A percentile compares a stretch with the other conserved stretches of the same genome.
Evolutionary conservation across 1,139 yeast species (phyloP).

Genomic region (Lipomyces yarrowii): DNA sequence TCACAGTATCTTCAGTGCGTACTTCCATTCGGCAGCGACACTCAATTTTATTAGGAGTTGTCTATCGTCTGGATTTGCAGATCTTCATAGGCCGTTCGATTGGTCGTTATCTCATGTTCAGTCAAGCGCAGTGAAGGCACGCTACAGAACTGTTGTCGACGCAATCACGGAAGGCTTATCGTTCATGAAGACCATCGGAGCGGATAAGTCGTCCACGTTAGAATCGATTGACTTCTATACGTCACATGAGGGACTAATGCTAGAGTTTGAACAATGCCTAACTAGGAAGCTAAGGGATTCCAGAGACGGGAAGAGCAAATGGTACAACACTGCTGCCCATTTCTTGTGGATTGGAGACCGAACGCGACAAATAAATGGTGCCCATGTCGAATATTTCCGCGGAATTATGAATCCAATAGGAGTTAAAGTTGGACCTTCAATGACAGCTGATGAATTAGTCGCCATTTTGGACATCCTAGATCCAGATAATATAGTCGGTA

Average conservation of each 20-base stretch:
- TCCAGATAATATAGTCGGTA: conserved; percentile 45
- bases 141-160: conserved; percentile 46
- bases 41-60: conserved; percentile 46
- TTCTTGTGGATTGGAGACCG: conserved; percentile 53
- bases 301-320: conserved; percentile 35
- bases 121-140: conserved; percentile 41
- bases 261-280: conserved; percentile 49
- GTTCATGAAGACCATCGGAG: conserved; percentile 48
- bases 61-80: conserved; percentile 48
- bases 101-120: conserved; percentile 51
- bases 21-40: conserved; percentile 52
- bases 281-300: conserved; percentile 43
- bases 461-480: conserved; percentile 47
- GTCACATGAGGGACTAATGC: conserved; percentile 48
- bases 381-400: conserved; percentile 51
- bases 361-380: conserved; percentile 50
- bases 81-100: conserved; percentile 46
- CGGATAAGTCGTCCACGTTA: conserved; percentile 40
- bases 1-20: conserved; percentile 37
- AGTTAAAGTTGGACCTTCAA: conserved; percentile 50
- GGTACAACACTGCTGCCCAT: conserved; percentile 50
- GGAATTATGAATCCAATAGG: conserved; percentile 51
- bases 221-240: conserved; percentile 46
- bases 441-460: conserved; percentile 45
- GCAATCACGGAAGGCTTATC: conserved; percentile 45